Evolutionary conservation across 1,284 basidiomycete genomes (phyloP).

Genomic region (Moesziomyces sp.): DNA sequence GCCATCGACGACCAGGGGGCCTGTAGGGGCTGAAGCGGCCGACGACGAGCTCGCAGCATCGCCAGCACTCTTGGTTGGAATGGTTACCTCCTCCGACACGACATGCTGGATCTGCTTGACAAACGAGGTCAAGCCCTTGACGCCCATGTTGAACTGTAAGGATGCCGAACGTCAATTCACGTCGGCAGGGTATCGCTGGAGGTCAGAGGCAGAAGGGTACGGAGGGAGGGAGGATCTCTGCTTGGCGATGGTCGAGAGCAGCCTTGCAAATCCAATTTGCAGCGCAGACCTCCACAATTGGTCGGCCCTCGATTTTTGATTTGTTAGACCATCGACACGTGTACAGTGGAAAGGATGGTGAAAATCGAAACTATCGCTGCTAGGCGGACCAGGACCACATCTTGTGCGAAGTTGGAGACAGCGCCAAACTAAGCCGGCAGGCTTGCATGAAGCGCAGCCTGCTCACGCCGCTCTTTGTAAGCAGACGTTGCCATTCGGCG

Average conservation of each 20-base stretch:
- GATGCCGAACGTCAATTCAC: neutral
- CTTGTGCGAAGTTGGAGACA: too few relatives aligned
- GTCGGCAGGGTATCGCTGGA: neutral
- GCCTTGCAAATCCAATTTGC: neutral
- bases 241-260: too few relatives aligned
- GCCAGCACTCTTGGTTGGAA: slow-evolving; percentile 6
- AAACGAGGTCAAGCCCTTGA: slow-evolving; percentile 52
- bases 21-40: slow-evolving; percentile 2
- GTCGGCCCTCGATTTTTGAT: too few relatives aligned
- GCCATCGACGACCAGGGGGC: slow-evolving; percentile 52
- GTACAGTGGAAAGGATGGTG: too few relatives aligned
- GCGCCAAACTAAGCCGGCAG: too few relatives aligned
- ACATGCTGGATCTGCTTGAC: slow-evolving; percentile 34
- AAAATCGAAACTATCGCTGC: too few relatives aligned
- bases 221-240: neutral
- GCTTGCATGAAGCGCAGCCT: too few relatives aligned
- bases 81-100: slow-evolving; percentile 40
- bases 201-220: neutral
- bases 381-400: too few relatives aligned
- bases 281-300: slow-evolving; percentile 4
- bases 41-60: slow-evolving; percentile 1
- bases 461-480: too few relatives aligned
- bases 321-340: neutral
- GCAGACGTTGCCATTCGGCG: neutral
- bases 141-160: slow-evolving; percentile 32